Conservation (phyloP, 495 filamentous ascomycete genomes). For the Amniculicola lignicola region DNA sequence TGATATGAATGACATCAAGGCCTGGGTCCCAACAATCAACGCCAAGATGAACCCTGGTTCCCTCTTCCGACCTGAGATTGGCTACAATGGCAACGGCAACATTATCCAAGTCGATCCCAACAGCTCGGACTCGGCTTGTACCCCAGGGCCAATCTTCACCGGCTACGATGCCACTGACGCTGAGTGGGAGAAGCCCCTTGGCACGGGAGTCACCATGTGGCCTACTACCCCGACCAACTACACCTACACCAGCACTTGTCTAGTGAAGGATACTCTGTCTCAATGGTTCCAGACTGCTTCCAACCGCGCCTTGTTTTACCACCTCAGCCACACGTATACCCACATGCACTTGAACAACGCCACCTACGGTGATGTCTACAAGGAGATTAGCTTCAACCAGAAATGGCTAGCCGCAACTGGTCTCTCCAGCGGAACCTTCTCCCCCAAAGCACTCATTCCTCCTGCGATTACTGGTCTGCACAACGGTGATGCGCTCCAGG, state of each 20-base stretch:
- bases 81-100: slow-evolving; percentile 62
- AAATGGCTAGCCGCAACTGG: slow-evolving; percentile 55
- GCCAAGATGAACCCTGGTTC: slow-evolving; percentile 54
- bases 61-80: slow-evolving; percentile 54
- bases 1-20: slow-evolving; percentile 50
- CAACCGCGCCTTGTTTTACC: slow-evolving; percentile 53
- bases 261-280: slow-evolving; percentile 48
- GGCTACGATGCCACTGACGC: neutral
- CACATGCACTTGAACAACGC: slow-evolving; percentile 59
- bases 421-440: slow-evolving; percentile 44
- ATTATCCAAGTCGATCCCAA: slow-evolving; percentile 36
- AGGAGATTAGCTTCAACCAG: slow-evolving; percentile 60
- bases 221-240: slow-evolving; percentile 47
- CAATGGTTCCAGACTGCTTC: slow-evolving; percentile 47
- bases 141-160: neutral
- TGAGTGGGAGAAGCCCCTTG: slow-evolving; percentile 41
- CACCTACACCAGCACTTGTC: slow-evolving; percentile 50
- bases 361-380: slow-evolving; percentile 55
- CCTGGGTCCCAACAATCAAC: slow-evolving; percentile 52
- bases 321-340: slow-evolving; percentile 49
- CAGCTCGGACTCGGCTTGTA: neutral
- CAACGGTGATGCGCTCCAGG: slow-evolving; percentile 62
- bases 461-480: slow-evolving; percentile 63
- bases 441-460: slow-evolving; percentile 55
- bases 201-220: slow-evolving; percentile 57